Evolutionary conservation across 495 filamentous ascomycete genomes (phyloP), one percentile per base, ranked within the genome.

Genomic region (Jackrogersella multiformis): DNA sequence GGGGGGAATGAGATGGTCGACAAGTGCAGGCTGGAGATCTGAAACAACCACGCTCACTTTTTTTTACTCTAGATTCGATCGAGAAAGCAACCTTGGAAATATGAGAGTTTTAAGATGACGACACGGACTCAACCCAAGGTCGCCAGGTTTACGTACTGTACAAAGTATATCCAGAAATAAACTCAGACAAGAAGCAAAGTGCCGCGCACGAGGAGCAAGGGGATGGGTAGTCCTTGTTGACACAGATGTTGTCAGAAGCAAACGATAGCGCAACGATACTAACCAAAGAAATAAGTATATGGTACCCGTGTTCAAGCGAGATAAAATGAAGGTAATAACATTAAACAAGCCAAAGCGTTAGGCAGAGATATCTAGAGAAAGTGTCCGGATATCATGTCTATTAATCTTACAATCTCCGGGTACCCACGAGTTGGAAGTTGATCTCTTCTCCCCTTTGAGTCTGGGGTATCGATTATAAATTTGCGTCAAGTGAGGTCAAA

Each of bases 401-500:
- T 70, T 70, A 70, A 66, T 70, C 49, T 70, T 62, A 62, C 61
- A 70, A 66, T 57, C 56, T 57, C 61, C 61, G 39, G 49, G 56
- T 64, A 36, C 42, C 60, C 60, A 69, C 66, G 61, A 61, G 52
- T 15, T 61, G 41, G 56, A 32, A 56, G 56, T 61, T 46, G 56
- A 65, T 58, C 30, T 32, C 46, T 55, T 61, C 48, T 53, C 55
- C 53, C 46, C 23, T 59, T 62, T 35, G 41, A 44, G 61, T 66
- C 67, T 58, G 62, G 67, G 67, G 67, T 70, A 70, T 62, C 56
- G 53, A 53, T 51, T 41, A 61, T 62, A 70, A 66, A 62, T 70
- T 70, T 70, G 52, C 67, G 58, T 65, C 48, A 56, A 56, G 52
- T 53, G 61, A 66, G 67, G 67, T 70, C 67, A 66, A 70, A 70